A percentile compares a stretch with the other conserved stretches of the same genome.
These are phyloP conservation scores for Botrytis porri DNA, from an alignment of 2,329 filamentous ascomycete genomes.

Conservation along the genomic window DNA sequence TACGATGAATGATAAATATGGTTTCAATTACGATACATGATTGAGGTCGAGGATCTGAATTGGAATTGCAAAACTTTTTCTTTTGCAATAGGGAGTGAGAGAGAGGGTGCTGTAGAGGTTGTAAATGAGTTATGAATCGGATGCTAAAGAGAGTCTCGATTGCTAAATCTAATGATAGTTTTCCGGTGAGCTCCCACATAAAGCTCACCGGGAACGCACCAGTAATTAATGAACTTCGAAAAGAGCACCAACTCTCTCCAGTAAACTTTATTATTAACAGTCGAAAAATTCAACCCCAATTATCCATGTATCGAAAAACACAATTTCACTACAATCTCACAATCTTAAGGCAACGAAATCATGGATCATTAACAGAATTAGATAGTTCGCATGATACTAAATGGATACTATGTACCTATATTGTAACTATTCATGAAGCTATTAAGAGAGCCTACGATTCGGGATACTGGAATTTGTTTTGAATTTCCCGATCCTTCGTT, in stretches of 20 bases:
- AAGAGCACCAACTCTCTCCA: not conserved
- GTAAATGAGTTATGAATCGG: not conserved
- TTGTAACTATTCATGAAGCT: not conserved
- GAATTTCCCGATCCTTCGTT: not conserved
- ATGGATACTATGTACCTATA: not conserved
- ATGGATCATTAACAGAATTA: too few relatives aligned
- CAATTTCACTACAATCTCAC: not conserved
- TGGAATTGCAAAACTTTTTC: accelerated
- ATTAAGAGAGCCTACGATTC: not conserved
- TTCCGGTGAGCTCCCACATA: not conserved
- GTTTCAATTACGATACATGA: not conserved
- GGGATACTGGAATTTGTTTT: not conserved
- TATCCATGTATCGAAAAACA: not conserved
- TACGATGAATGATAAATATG: not conserved
- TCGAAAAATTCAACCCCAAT: not conserved
- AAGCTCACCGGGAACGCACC: not conserved
- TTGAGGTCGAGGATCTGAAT: not conserved
- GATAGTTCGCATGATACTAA: not conserved
- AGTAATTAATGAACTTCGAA: not conserved
- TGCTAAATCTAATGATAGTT: not conserved
- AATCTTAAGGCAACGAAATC: not conserved
- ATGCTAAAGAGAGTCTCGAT: not conserved
- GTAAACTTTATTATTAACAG: not conserved
- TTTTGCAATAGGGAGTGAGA: not conserved
- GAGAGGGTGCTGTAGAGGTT: not conserved